Percentiles rank a stretch among this genome's conserved stretches.
phyloP scores from a whole-genome alignment of 2,329 filamentous ascomycete genomes.

The Pyrenophora teres region DNA sequence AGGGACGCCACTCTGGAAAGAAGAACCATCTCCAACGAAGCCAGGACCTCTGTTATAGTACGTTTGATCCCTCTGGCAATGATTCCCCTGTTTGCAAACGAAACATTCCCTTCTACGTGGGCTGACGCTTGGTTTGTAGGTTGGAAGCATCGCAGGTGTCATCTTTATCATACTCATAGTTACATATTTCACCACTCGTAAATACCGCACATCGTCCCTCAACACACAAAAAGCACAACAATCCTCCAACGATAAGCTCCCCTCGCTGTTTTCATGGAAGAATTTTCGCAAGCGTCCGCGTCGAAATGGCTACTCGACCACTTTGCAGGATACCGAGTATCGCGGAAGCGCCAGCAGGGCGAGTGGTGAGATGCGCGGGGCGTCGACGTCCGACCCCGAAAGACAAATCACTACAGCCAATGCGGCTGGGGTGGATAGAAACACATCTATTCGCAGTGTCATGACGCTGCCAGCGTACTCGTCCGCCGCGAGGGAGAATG shows the following conservation, averaged over 20 bases:
- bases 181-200: constrained; percentile 37
- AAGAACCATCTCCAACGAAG: constrained; percentile 24
- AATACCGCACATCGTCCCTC: constrained; percentile 25
- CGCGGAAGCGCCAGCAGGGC: constrained; percentile 26
- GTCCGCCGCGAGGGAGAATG: constrained; percentile 70
- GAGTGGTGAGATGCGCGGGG: constrained; percentile 39
- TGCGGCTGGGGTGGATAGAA: constrained; percentile 67
- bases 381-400: constrained; percentile 30
- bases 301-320: constrained; percentile 41
- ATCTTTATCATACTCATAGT: constrained; percentile 41
- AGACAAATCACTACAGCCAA: constrained; percentile 33
- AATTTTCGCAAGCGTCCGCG: constrained; percentile 32
- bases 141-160: constrained; percentile 33
- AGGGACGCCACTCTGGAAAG: constrained; percentile 29
- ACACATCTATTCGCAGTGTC: constrained; percentile 87
- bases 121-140: constrained; percentile 27
- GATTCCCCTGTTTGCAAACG: not conserved
- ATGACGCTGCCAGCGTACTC: constrained; percentile 92
- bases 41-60: constrained; percentile 38
- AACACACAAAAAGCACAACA: constrained; percentile 16
- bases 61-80: constrained; percentile 13
- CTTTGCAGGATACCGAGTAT: constrained; percentile 41
- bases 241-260: constrained; percentile 31
- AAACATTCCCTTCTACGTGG: not conserved
- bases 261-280: constrained; percentile 40